These are phyloP conservation scores for Fusarium guadeloupense DNA, from an alignment of 2,329 filamentous ascomycete species.

Conservation along the genomic window DNA sequence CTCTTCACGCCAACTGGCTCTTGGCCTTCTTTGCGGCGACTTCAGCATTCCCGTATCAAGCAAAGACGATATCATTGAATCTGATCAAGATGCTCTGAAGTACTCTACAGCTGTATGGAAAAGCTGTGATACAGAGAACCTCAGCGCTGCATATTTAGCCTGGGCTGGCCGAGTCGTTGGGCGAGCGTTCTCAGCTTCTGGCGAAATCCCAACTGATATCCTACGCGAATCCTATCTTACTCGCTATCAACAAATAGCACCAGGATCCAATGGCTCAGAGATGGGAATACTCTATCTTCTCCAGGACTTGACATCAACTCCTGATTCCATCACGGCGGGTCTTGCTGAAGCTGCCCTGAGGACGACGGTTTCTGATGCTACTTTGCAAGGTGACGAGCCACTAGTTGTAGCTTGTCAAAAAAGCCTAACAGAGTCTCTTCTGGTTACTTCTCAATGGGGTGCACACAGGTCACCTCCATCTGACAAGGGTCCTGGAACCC, in stretches of 20 bases:
- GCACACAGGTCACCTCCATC: constrained; percentile 65
- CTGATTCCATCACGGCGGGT: constrained; percentile 64
- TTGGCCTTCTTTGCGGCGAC: constrained; percentile 76
- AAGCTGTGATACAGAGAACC: constrained; percentile 71
- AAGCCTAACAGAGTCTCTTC: constrained; percentile 62
- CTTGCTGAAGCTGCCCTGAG: constrained; percentile 69
- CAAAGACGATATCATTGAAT: constrained; percentile 71
- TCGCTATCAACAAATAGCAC: constrained; percentile 58
- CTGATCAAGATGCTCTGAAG: constrained; percentile 69
- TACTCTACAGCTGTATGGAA: constrained; percentile 78
- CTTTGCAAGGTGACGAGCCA: constrained; percentile 56
- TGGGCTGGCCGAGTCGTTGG: constrained; percentile 91
- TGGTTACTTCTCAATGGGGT: constrained; percentile 65
- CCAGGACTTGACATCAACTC: constrained; percentile 67
- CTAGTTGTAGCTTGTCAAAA: constrained; percentile 61
- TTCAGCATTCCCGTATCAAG: constrained; percentile 66
- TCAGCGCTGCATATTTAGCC: constrained; percentile 75
- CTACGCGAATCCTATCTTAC: constrained; percentile 67
- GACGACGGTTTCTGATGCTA: constrained; percentile 63
- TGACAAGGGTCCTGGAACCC: constrained; percentile 48
- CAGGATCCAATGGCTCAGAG: constrained; percentile 66
- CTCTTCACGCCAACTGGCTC: constrained; percentile 74
- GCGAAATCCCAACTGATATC: constrained; percentile 69
- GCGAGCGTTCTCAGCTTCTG: constrained; percentile 81
- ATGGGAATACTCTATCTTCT: constrained; percentile 69